These are phyloP conservation scores for Linanthus parryae DNA, from an alignment of 148 eudicot genomes.

Conservation along the genomic window DNA sequence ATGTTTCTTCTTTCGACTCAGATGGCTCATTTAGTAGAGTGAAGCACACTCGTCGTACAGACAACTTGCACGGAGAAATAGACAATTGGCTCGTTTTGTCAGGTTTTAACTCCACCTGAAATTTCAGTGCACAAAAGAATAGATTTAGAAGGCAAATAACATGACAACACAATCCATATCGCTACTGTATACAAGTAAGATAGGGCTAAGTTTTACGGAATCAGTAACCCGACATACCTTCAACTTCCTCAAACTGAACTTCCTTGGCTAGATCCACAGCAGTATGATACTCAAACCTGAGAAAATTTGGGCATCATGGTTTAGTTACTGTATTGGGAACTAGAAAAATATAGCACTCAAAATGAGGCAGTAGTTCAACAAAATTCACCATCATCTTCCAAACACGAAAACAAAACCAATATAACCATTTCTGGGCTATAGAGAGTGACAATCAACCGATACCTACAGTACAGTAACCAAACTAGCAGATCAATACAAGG, in stretches of 20 bases:
- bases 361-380: not conserved
- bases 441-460: too few species aligned
- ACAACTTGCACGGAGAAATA: too few species aligned
- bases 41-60: too few species aligned
- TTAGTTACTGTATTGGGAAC: too few species aligned
- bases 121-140: conserved; percentile 8
- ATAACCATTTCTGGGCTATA: too few species aligned
- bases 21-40: too few species aligned
- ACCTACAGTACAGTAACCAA: too few species aligned
- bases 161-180: not conserved
- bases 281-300: conserved; percentile 81
- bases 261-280: conserved; percentile 85
- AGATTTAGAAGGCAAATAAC: conserved; percentile 10
- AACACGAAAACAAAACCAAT: too few species aligned
- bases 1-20: too few species aligned
- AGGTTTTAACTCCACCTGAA: conserved; percentile 80
- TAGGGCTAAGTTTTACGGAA: not conserved
- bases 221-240: conserved; percentile 36
- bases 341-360: too few species aligned
- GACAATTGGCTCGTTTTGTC: conserved; percentile 31
- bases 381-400: too few species aligned
- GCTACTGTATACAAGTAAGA: not conserved
- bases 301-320: conserved; percentile 7
- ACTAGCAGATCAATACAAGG: too few species aligned
- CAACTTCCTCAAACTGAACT: conserved; percentile 76